Conservation (phyloP, 352 stramenopile genomes). For the Achlya hypogyna region DNA sequence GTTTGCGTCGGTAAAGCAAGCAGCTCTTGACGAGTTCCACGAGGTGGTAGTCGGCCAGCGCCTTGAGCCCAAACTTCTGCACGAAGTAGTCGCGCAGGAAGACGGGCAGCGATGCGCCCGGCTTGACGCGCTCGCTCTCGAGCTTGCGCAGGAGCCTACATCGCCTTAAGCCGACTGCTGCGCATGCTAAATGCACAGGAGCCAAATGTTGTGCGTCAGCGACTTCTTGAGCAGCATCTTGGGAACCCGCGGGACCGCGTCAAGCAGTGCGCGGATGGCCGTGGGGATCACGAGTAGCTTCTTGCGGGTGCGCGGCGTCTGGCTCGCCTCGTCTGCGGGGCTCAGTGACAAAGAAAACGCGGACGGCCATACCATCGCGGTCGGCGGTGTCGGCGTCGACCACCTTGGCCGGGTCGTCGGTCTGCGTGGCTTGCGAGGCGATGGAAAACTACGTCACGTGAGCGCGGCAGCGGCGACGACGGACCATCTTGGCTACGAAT, state of each 20-base stretch:
- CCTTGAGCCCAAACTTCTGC: conserved; percentile 38
- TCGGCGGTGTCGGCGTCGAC: not conserved
- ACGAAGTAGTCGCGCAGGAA: conserved; percentile 59
- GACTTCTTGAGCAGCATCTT: conserved; percentile 44
- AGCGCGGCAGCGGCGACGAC: conserved; percentile 21
- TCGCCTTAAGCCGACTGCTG: not conserved
- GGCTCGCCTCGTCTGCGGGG: not conserved
- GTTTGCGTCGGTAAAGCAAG: conserved; percentile 34
- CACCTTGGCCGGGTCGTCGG: not conserved
- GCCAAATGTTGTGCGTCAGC: conserved; percentile 34
- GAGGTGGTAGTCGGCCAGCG: conserved; percentile 56
- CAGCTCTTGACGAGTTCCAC: conserved; percentile 60
- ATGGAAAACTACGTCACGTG: conserved; percentile 28
- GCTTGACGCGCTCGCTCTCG: conserved; percentile 31
- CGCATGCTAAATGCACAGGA: conserved; percentile 20
- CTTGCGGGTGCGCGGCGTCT: conserved; percentile 14
- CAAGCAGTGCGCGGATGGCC: conserved; percentile 42
- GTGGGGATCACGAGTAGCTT: conserved; percentile 15
- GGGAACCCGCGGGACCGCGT: conserved; percentile 37
- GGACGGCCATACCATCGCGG: not conserved
- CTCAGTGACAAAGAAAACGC: not conserved
- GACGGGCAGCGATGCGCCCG: conserved; percentile 30
- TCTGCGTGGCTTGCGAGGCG: conserved; percentile 12
- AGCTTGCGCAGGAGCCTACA: conserved; percentile 40
- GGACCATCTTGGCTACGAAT: conserved; percentile 52